Evolutionary conservation across 1,139 yeast genomes (phyloP).

Genomic region (Saccharomyces hybrid): DNA sequence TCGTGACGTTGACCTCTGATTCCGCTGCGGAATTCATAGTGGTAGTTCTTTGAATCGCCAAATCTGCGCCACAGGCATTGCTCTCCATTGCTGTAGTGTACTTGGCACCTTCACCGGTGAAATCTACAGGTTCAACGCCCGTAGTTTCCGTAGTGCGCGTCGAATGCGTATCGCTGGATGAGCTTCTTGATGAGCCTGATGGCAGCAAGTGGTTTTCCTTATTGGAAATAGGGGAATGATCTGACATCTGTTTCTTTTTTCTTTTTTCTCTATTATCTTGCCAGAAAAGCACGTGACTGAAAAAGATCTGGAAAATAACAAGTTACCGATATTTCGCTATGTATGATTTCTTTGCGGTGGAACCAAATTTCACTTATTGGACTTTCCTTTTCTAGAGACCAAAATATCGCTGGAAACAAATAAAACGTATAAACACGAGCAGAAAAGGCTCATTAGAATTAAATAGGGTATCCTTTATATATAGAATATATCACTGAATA

Average conservation of each 20-base stretch:
- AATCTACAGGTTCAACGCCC: background rate
- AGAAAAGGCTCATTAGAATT: background rate
- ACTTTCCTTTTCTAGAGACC: background rate
- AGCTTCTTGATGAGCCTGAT: background rate
- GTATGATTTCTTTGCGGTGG: too few relatives aligned
- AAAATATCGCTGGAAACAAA: background rate
- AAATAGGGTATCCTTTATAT: background rate
- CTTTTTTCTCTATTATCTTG: background rate
- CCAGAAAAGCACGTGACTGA: too few relatives aligned
- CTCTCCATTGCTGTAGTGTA: background rate
- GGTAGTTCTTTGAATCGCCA: conserved; percentile 9
- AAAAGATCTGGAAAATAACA: too few relatives aligned
- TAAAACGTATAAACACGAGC: background rate
- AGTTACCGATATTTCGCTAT: too few relatives aligned
- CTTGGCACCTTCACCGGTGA: background rate
- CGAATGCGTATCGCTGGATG: background rate
- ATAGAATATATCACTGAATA: background rate
- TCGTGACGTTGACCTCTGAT: conserved; percentile 21
- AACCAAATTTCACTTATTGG: background rate
- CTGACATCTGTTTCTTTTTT: background rate
- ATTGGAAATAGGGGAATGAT: background rate
- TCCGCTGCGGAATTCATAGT: conserved; percentile 23
- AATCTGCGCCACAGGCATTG: background rate
- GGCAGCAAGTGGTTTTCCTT: background rate
- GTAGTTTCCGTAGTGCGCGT: background rate